phyloP scores from a whole-genome alignment of 2,329 filamentous ascomycete species.

The Leptographium procerum region DNA sequence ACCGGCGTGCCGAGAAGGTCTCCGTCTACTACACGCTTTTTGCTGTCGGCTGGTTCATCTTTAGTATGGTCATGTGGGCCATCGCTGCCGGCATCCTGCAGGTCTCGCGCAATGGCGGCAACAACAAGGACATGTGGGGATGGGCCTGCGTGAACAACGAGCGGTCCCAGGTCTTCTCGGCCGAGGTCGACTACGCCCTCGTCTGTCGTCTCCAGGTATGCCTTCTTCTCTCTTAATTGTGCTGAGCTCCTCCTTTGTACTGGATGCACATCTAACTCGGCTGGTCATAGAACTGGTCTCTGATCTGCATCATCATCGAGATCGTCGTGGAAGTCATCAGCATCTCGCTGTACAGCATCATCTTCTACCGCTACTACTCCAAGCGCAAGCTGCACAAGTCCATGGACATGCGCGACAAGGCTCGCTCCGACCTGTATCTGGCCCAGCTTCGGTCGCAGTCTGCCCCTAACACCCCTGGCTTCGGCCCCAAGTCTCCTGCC shows the following conservation, averaged over 20 bases:
- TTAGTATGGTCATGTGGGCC: slow-evolving; percentile 87
- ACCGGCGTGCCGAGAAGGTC: slow-evolving; percentile 80
- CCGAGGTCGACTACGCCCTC: slow-evolving; percentile 78
- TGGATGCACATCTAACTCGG: slow-evolving; percentile 14
- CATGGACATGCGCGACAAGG: slow-evolving; percentile 91
- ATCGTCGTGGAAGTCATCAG: slow-evolving; percentile 84
- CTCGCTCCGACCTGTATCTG: slow-evolving; percentile 89
- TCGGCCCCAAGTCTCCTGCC: slow-evolving; percentile 56
- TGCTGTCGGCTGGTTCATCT: slow-evolving; percentile 84
- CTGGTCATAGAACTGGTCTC: slow-evolving; percentile 65
- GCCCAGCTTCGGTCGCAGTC: slow-evolving; percentile 75
- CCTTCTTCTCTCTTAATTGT: not conserved
- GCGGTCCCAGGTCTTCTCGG: slow-evolving; percentile 61
- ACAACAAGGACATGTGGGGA: slow-evolving; percentile 88
- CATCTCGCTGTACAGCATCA: slow-evolving; percentile 82
- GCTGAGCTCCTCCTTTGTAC: not conserved
- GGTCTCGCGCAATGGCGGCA: slow-evolving; percentile 57
- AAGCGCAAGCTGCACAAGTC: slow-evolving; percentile 93
- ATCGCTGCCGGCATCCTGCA: slow-evolving; percentile 78
- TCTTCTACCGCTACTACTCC: slow-evolving; percentile 96
- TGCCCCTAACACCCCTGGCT: slow-evolving; percentile 87
- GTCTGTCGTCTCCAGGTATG: slow-evolving; percentile 78
- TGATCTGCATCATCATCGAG: slow-evolving; percentile 96
- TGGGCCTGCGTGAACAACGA: slow-evolving; percentile 94
- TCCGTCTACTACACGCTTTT: slow-evolving; percentile 94